These are phyloP conservation scores for Yarrowia deformans DNA, from an alignment of 805 yeast species.

Conservation along the genomic window DNA sequence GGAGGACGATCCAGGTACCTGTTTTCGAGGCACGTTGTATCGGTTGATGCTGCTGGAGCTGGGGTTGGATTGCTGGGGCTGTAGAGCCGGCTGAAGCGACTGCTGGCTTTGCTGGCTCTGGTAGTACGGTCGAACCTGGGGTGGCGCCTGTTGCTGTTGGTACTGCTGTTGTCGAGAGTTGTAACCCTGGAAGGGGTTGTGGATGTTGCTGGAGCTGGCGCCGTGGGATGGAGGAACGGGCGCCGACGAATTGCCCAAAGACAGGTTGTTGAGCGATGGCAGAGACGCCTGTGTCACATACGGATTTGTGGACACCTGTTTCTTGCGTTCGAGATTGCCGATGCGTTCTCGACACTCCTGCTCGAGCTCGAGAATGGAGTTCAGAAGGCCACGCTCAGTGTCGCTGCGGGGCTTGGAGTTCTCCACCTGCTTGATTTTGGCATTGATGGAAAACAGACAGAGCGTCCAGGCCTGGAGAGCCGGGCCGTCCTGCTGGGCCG, in stretches of 20 bases:
- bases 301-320: conserved; percentile 44
- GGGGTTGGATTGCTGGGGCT: conserved; percentile 1
- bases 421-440: conserved; percentile 48
- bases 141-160: conserved; percentile 10
- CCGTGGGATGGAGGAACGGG: conserved; percentile 10
- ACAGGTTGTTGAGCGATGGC: conserved; percentile 5
- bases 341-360: conserved; percentile 53
- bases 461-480: conserved; percentile 52
- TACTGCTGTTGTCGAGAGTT: conserved; percentile 34
- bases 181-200: conserved; percentile 29
- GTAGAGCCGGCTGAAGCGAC: conserved; percentile 3
- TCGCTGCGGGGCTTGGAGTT: conserved; percentile 49
- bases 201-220: conserved; percentile 27
- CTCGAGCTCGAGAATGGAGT: conserved; percentile 52
- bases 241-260: conserved; percentile 19
- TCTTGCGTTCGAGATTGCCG: conserved; percentile 44
- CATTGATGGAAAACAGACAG: conserved; percentile 49
- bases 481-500: conserved; percentile 49
- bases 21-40: conserved; percentile 32
- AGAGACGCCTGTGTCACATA: conserved; percentile 43
- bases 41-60: conserved; percentile 26
- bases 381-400: conserved; percentile 50
- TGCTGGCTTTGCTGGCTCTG: conserved; percentile 24
- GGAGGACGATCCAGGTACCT: conserved; percentile 24
- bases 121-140: conserved; percentile 29